phyloP scores from a whole-genome alignment of 495 filamentous ascomycete species.

The Hypoxylon intermedium region DNA sequence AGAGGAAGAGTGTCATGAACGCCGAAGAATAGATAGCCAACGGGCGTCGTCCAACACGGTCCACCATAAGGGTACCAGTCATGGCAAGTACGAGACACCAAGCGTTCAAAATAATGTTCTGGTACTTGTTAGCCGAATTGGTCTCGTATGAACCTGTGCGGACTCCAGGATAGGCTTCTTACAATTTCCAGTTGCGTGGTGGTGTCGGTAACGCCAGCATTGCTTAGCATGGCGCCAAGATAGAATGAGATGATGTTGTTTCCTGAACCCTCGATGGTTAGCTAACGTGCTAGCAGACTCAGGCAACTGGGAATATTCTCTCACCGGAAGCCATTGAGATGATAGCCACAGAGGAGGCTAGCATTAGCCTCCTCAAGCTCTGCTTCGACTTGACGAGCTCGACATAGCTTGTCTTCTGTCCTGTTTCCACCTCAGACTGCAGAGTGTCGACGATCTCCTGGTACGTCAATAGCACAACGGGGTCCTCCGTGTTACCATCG shows the following conservation, averaged over 20 bases:
- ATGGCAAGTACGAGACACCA: not conserved
- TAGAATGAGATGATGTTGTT: conserved; percentile 59
- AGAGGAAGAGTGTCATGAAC: conserved; percentile 6
- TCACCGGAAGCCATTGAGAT: conserved; percentile 26
- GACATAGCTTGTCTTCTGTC: conserved; percentile 1
- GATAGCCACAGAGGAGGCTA: conserved; percentile 37
- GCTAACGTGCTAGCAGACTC: not conserved
- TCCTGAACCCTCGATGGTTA: conserved; percentile 43
- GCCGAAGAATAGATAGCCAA: conserved; percentile 3
- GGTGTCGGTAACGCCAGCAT: conserved; percentile 31
- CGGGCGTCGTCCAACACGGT: not conserved
- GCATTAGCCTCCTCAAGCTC: conserved; percentile 27
- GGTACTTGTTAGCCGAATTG: conserved; percentile 1
- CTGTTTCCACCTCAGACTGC: not conserved
- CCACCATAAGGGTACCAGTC: not conserved
- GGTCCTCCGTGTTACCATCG: conserved; percentile 45
- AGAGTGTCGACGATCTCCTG: conserved; percentile 44
- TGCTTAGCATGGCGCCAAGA: conserved; percentile 47
- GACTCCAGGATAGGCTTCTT: not conserved
- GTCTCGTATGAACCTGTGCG: not conserved
- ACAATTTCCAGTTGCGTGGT: conserved; percentile 28
- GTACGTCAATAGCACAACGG: conserved; percentile 41
- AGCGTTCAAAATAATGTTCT: conserved; percentile 9
- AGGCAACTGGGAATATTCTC: conserved; percentile 46
- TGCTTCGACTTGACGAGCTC: conserved; percentile 11